These are phyloP conservation scores for Rhizopogon vesiculosus DNA, from an alignment of 768 basidiomycete genomes.

Conservation along the genomic window DNA sequence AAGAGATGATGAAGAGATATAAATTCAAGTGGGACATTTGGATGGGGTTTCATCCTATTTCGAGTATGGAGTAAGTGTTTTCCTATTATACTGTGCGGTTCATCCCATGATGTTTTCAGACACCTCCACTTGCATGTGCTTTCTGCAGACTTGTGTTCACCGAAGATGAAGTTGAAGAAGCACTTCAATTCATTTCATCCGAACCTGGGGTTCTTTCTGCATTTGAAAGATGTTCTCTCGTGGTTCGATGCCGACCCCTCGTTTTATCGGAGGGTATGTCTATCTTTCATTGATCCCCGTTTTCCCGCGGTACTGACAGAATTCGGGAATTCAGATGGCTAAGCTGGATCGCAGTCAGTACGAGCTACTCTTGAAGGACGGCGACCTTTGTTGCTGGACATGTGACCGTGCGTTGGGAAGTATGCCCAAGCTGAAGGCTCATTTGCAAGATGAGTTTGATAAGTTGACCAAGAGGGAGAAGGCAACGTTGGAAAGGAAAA, in stretches of 20 bases:
- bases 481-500: slow-evolving; percentile 35
- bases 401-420: slow-evolving; percentile 62
- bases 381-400: slow-evolving; percentile 60
- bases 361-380: slow-evolving; percentile 62
- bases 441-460: slow-evolving; percentile 74
- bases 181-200: slow-evolving; percentile 94
- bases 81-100: slow-evolving; percentile 21
- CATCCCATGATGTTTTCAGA: slow-evolving; percentile 29
- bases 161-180: slow-evolving; percentile 76
- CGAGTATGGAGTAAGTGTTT: slow-evolving; percentile 76
- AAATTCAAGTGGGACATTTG: slow-evolving; percentile 75
- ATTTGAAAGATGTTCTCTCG: slow-evolving; percentile 68
- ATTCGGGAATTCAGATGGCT: slow-evolving; percentile 40
- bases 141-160: slow-evolving; percentile 70
- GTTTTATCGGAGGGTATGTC: slow-evolving; percentile 47
- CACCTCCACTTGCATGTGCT: slow-evolving; percentile 86
- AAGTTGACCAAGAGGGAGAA: slow-evolving; percentile 39
- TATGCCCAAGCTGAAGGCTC: slow-evolving; percentile 69
- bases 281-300: neutral
- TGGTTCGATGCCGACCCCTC: slow-evolving; percentile 72
- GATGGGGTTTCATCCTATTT: slow-evolving; percentile 80
- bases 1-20: slow-evolving; percentile 72
- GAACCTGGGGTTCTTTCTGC: slow-evolving; percentile 75
- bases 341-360: slow-evolving; percentile 47
- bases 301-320: slow-evolving; percentile 1